Base-by-base conservation (phyloP, 257 asterid genomes). In the Solanum sparsipilum region DNA sequence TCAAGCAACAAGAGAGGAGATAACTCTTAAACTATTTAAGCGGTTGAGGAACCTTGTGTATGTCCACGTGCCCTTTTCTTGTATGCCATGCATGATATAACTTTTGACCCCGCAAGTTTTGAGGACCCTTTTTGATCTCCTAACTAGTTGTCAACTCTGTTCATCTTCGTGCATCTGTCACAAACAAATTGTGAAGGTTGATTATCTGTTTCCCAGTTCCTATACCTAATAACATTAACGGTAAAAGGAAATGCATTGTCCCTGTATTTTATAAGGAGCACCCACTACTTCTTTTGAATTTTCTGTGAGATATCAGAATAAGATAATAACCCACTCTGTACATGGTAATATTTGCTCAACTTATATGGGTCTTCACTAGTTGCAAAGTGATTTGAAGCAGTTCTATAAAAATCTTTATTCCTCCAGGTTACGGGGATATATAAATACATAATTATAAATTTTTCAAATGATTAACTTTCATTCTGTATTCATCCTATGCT, bases 1-100 rank as follows among this genome's bases (percentile, higher is more conserved):
- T 91, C 98, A 96, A 91, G 93, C 92, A 91, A 91, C 96, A 32
- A 94, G 92, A 91, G 93, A 90, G 87, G 96, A 93, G 91, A 94
- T 93, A 88, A 84, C 88, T 87, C 87, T 87, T 84, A 96, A 96
- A 93, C 95, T 96, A 41, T 85, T 93, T 48, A 94, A 93, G 90
- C 97, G 98, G 87, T 90, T 96, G 92, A 93, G 96, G 89, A 96
- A 94, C 91, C 96, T 96, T 31, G 89, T 96, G 98, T 95, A 95
- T 87, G 98, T 91, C 88, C 90, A 73, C 91, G 70, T 76, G 78
- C 5, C 31, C 85, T 48, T 81, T 81, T 81, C 29, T 52, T 46
- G 68, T 81, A 81, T 81, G 39, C 21, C 18, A 48, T 29, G 85
- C 70, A 29, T 81, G 85, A 81, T 81, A 81, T 29, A 81, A 27